Conservation (phyloP, 495 filamentous ascomycete genomes). For the Penicillium riverlandense region DNA sequence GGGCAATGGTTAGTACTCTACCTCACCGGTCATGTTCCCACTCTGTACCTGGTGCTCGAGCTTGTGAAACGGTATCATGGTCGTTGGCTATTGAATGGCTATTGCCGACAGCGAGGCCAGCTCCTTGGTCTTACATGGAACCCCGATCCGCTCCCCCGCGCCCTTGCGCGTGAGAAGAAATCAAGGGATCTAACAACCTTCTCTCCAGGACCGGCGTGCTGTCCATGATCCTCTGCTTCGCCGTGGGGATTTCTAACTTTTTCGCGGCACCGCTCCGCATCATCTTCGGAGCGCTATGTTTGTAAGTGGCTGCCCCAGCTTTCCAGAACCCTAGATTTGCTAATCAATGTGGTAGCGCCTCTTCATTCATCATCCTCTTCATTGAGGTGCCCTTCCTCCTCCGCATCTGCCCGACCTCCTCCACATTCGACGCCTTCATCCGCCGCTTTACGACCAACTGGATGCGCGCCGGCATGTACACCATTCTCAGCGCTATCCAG, state of each 20-base stretch:
- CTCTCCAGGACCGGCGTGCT: constrained; percentile 82
- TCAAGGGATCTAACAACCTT: constrained; percentile 3
- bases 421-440: constrained; percentile 82
- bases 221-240: constrained; percentile 91
- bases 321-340: background rate
- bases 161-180: background rate
- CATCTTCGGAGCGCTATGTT: constrained; percentile 73
- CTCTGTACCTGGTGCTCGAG: background rate
- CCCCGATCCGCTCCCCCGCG: background rate
- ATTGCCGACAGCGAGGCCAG: too few species aligned
- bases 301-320: constrained; percentile 52
- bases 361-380: constrained; percentile 84
- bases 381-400: constrained; percentile 94
- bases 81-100: background rate
- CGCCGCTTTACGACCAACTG: constrained; percentile 90
- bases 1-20: constrained; percentile 83
- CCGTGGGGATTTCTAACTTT: constrained; percentile 88
- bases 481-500: constrained; percentile 70
- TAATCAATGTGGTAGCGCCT: constrained; percentile 49
- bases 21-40: background rate
- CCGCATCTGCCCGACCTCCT: constrained; percentile 93
- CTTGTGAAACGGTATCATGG: background rate
- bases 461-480: constrained; percentile 92
- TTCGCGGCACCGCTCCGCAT: constrained; percentile 64
- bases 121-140: background rate